These are phyloP conservation scores for Tetrahymena elliotti DNA, from an alignment of 73 alveolate species.

Conservation along the genomic window DNA sequence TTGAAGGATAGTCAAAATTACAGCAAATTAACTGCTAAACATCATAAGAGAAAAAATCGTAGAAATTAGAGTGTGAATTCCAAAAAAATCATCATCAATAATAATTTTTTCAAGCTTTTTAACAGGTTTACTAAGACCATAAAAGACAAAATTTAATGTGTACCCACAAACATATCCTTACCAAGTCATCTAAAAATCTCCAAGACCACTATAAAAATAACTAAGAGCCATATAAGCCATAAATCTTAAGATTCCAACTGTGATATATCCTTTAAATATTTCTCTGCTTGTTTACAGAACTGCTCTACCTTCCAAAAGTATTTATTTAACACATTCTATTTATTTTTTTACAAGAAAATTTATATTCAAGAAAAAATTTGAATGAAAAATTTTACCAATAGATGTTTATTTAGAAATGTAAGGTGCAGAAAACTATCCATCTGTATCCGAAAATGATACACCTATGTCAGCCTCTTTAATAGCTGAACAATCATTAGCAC, in stretches of 20 bases:
- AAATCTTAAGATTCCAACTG: slow-evolving; percentile 12
- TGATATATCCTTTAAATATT: slow-evolving; percentile 11
- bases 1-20: neutral
- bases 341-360: neutral
- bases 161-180: neutral
- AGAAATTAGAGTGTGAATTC: neutral
- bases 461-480: slow-evolving; percentile 68
- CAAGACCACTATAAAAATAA: neutral
- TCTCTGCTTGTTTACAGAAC: slow-evolving; percentile 15
- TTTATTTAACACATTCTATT: slow-evolving; percentile 10
- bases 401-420: neutral
- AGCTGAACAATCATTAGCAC: slow-evolving; percentile 92
- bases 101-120: neutral
- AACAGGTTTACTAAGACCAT: neutral
- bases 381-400: neutral
- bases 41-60: neutral
- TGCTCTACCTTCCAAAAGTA: slow-evolving; percentile 31
- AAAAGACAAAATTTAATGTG: neutral
- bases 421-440: slow-evolving; percentile 40
- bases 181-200: neutral
- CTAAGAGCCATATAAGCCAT: slow-evolving; percentile 5
- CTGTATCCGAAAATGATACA: slow-evolving; percentile 16
- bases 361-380: neutral
- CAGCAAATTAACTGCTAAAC: neutral
- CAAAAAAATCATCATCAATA: neutral